Evolutionary conservation across 2,329 filamentous ascomycete species (phyloP).

Genomic region (Trichoderma sp.): DNA sequence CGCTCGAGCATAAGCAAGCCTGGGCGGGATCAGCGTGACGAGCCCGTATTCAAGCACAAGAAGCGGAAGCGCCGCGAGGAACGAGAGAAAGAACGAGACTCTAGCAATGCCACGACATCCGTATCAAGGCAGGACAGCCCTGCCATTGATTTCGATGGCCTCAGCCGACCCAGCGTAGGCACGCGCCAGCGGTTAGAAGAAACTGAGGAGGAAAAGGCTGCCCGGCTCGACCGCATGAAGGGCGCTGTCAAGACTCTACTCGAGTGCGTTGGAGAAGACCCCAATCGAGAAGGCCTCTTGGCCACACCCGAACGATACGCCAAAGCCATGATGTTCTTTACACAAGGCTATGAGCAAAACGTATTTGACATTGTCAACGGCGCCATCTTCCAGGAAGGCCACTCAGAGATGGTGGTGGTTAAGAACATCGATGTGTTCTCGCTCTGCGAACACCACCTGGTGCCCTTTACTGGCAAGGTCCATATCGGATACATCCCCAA

Average conservation of each 20-base stretch:
- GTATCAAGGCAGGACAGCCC: constrained; percentile 41
- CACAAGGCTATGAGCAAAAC: constrained; percentile 95
- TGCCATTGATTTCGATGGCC: constrained; percentile 60
- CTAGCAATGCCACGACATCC: not conserved
- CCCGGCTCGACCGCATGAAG: constrained; percentile 56
- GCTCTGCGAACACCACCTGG: constrained; percentile 94
- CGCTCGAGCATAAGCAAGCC: constrained; percentile 21
- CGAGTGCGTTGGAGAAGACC: constrained; percentile 68
- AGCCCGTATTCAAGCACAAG: constrained; percentile 18
- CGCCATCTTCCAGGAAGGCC: constrained; percentile 93
- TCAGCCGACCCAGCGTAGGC: constrained; percentile 60
- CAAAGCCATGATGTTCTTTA: constrained; percentile 93
- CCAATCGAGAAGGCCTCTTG: constrained; percentile 62
- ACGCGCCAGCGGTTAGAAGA: constrained; percentile 64
- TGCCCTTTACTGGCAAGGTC: constrained; percentile 98
- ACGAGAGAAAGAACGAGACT: not conserved
- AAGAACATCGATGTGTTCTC: constrained; percentile 96
- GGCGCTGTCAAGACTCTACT: constrained; percentile 64
- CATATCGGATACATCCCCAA: constrained; percentile 97
- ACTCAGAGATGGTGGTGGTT: constrained; percentile 96
- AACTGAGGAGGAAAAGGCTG: constrained; percentile 41
- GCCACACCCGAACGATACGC: constrained; percentile 82
- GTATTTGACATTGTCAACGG: constrained; percentile 87
- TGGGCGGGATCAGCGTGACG: constrained; percentile 15
- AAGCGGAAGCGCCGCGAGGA: not conserved